Conservation (phyloP, 352 stramenopile genomes). For the Phytophthora pistaciae region DNA sequence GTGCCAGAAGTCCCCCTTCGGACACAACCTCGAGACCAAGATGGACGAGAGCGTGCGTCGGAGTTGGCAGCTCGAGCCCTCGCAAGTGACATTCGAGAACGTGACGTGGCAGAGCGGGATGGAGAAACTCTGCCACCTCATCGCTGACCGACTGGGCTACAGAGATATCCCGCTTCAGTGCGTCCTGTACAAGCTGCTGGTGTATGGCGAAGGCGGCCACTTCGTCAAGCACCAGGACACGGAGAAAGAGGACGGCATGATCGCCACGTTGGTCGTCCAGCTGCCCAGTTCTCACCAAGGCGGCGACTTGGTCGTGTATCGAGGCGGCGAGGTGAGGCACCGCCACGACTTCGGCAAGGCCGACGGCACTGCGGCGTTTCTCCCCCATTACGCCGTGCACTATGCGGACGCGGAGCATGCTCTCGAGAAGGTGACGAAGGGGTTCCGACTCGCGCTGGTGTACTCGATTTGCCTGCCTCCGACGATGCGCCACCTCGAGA, state of each 20-base stretch:
- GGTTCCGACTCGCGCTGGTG: slow-evolving; percentile 25
- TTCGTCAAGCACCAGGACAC: slow-evolving; percentile 56
- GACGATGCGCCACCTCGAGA: slow-evolving; percentile 18
- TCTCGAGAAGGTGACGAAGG: slow-evolving; percentile 27
- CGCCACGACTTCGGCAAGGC: slow-evolving; percentile 31
- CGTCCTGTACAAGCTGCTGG: slow-evolving; percentile 52
- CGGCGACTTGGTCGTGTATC: slow-evolving; percentile 14
- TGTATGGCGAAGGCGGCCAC: slow-evolving; percentile 51
- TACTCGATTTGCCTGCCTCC: slow-evolving; percentile 28
- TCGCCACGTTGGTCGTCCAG: slow-evolving; percentile 52
- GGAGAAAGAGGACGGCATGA: slow-evolving; percentile 57
- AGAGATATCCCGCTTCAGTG: slow-evolving; percentile 12
- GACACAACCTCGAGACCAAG: slow-evolving; percentile 14
- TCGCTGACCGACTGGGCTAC: slow-evolving; percentile 20
- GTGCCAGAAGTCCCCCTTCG: slow-evolving; percentile 33
- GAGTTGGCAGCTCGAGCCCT: slow-evolving; percentile 17
- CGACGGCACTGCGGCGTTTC: slow-evolving; percentile 10
- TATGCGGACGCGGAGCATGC: slow-evolving; percentile 29
- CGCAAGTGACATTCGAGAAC: not conserved
- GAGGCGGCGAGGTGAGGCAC: slow-evolving; percentile 1
- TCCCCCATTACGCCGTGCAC: slow-evolving; percentile 25
- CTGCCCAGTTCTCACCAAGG: slow-evolving; percentile 30
- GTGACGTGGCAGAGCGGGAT: not conserved
- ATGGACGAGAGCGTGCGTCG: slow-evolving; percentile 23
- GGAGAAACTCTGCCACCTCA: not conserved